Conservation (phyloP, 305 asterid species). For the Withania somnifera region DNA sequence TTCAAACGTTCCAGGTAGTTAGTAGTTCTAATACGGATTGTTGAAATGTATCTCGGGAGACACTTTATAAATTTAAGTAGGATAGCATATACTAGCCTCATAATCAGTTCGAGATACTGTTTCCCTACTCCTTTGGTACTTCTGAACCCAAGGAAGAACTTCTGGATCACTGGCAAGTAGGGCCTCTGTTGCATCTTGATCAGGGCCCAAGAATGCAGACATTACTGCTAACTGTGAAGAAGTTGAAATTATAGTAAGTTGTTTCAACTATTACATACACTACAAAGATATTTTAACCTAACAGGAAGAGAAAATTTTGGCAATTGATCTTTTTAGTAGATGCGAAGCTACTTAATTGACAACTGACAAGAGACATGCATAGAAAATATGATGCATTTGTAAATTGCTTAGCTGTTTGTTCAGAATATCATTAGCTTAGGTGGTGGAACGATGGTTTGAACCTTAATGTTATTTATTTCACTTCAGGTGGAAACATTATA, state of each 20-base stretch:
- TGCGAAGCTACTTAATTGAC: neutral
- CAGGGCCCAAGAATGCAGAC: slow-evolving; percentile 95
- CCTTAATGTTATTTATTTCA: neutral
- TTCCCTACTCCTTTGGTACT: slow-evolving; percentile 94
- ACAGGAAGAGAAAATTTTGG: neutral
- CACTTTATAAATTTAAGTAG: neutral
- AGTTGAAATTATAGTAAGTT: neutral
- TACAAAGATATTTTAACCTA: neutral
- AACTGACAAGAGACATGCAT: neutral
- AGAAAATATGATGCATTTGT: neutral
- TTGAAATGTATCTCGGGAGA: neutral
- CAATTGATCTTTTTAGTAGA: neutral
- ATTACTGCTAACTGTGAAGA: slow-evolving; percentile 68
- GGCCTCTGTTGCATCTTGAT: slow-evolving; percentile 75
- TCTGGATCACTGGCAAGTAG: slow-evolving; percentile 69
- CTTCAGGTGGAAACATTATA: neutral
- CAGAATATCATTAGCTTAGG: neutral
- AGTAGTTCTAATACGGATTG: neutral
- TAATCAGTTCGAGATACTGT: slow-evolving; percentile 88
- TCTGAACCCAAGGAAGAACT: slow-evolving; percentile 83
- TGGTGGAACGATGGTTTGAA: neutral
- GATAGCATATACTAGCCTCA: slow-evolving; percentile 32
- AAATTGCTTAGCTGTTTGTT: neutral
- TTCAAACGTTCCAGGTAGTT: neutral
- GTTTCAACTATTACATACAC: neutral